Evolutionary conservation across 352 stramenopile species (phyloP).

Genomic region (Poterioochromonas sp.): DNA sequence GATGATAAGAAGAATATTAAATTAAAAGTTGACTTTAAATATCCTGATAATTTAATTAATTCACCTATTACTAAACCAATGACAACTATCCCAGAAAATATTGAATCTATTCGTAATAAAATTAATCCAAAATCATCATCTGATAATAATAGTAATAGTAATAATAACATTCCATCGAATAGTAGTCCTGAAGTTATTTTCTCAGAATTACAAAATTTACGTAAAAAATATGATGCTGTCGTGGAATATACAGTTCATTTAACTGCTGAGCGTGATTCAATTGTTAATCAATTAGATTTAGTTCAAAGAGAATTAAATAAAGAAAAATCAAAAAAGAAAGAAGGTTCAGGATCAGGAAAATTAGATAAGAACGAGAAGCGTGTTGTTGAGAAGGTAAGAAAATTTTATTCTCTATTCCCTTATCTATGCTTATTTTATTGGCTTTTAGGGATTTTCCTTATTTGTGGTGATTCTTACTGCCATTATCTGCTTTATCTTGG

Average conservation of each 20-base stretch:
- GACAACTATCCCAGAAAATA: not conserved
- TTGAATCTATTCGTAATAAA: not conserved
- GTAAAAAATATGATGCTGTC: constrained; percentile 34
- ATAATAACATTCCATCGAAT: not conserved
- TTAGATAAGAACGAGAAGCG: not conserved
- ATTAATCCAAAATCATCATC: not conserved
- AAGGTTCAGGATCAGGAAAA: not conserved
- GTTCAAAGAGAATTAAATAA: not conserved
- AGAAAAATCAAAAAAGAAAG: not conserved
- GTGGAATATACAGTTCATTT: constrained; percentile 30
- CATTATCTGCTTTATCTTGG: not conserved
- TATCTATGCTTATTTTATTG: not conserved
- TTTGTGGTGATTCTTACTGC: not conserved
- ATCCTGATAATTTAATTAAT: not conserved
- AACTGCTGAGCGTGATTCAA: constrained; percentile 10
- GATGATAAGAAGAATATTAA: constrained; percentile 19
- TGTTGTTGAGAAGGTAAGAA: not conserved
- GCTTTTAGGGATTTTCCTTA: not conserved
- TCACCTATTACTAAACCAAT: not conserved
- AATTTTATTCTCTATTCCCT: not conserved
- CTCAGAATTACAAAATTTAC: constrained; percentile 8
- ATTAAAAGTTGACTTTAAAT: constrained; percentile 28
- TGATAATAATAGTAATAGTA: not conserved
- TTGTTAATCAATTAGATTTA: not conserved
- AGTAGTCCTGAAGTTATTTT: constrained; percentile 2